A percentile compares a stretch with the other conserved stretches of the same genome.
Evolutionary conservation across 768 basidiomycete species (phyloP).

Genomic region (Lentinula sp.): DNA sequence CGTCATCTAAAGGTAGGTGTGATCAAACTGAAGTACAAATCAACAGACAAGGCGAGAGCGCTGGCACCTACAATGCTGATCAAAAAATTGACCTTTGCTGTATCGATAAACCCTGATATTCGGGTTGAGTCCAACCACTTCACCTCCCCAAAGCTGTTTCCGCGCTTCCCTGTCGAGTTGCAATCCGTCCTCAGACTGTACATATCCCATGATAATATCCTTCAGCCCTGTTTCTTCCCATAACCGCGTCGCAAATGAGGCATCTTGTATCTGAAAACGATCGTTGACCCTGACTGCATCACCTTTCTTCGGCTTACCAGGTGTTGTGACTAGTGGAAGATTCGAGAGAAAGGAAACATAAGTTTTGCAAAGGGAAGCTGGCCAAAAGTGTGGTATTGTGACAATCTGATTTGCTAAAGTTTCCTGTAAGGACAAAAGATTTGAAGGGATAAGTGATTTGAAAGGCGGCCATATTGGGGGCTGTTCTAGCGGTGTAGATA

Average conservation of each 20-base stretch:
- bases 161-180: not conserved
- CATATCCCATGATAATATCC: not conserved
- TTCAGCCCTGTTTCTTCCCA: slow-evolving; percentile 4
- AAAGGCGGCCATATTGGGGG: not conserved
- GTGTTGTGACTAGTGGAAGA: not conserved
- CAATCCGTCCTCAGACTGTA: not conserved
- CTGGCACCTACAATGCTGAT: not conserved
- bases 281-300: slow-evolving; percentile 4
- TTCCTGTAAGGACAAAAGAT: not conserved
- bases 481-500: not conserved
- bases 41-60: not conserved
- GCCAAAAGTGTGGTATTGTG: not conserved
- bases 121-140: not conserved
- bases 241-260: not conserved
- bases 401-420: not conserved
- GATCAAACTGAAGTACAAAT: not conserved
- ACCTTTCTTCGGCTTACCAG: slow-evolving; percentile 4
- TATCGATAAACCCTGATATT: slow-evolving; percentile 4
- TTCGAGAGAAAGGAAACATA: slow-evolving; percentile 1
- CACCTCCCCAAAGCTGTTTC: not conserved
- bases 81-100: slow-evolving; percentile 3
- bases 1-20: not conserved
- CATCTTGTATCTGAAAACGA: slow-evolving; percentile 1
- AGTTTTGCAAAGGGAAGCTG: not conserved
- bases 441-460: not conserved